Base-by-base conservation (phyloP, 2,329 filamentous ascomycete genomes). In the Sporothrix globosa region DNA sequence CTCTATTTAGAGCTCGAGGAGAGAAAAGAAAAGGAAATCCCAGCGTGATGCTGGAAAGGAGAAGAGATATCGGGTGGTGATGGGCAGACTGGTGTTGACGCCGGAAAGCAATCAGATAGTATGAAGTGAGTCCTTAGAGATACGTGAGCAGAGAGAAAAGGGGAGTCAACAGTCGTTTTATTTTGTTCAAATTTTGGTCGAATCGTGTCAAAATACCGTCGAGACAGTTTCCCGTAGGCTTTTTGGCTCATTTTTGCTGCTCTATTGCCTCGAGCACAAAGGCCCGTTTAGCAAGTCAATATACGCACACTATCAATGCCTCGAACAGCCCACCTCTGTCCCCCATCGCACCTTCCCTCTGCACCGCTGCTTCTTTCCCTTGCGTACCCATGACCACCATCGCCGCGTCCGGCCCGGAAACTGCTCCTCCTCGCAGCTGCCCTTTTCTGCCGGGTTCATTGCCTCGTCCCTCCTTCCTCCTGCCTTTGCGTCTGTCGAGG, bases 231-330 rank as follows among this genome's bases (percentile, higher is more conserved):
- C 48, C 48, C 10, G 11, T 17, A 44, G 5, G 3, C 3, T 44
- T 44, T 13, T 17, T 44, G 41, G 41, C 41, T n/a, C 5, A n/a
- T 58, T 58, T 30, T n/a, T 41, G 34, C n/a, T n/a, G n/a, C n/a
- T 44, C n/a, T 56, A 27, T 14, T 61, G 39, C 34, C 34, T 61
- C 34, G 56, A 61, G 56, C 21, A 60, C 34, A 14, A 7, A 14
- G 11, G 19, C 34, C 56, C 34, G n/a, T 44, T 44, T 61, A 61
- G n/a, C n/a, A 61, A 44, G 56, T 61, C 56, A 24, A 39, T n/a
- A 44, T 24, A 24, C 39, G 34, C 34, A 34, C n/a, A 60, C 56
- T 34, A 21, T 6, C 30, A 34, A 30, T 60, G 30, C 56, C 30
- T n/a, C n/a, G 4, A 44, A 9, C n/a, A 44, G 3, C n/a, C 34